phyloP scores from a whole-genome alignment of 1,284 basidiomycete species.

The Boletus chippewaensis region DNA sequence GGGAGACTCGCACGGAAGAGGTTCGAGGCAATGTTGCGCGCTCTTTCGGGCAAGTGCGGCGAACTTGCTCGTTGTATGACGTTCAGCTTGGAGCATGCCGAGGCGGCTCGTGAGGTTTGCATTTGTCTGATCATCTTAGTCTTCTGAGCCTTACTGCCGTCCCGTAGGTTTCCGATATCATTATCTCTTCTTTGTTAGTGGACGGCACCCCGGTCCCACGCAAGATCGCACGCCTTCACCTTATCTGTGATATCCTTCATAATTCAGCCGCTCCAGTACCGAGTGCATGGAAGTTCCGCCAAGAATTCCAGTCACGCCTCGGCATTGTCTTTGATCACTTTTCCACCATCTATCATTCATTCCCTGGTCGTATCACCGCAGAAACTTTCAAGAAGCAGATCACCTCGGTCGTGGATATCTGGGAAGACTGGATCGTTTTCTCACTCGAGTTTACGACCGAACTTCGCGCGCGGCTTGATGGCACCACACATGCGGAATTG shows the following conservation, averaged over 20 bases:
- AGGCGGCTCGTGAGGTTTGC: constrained; percentile 82
- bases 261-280: constrained; percentile 87
- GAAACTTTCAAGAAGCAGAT: constrained; percentile 92
- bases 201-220: constrained; percentile 89
- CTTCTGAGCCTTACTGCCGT: constrained; percentile 8
- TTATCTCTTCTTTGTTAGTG: constrained; percentile 76
- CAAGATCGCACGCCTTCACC: constrained; percentile 90
- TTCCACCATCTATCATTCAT: constrained; percentile 85
- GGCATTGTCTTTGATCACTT: constrained; percentile 91
- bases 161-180: constrained; percentile 74
- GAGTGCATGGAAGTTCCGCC: constrained; percentile 91
- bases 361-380: constrained; percentile 88
- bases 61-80: constrained; percentile 94
- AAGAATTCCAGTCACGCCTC: constrained; percentile 82
- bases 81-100: constrained; percentile 91
- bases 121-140: background rate
- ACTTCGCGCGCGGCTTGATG: constrained; percentile 68
- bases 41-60: constrained; percentile 78
- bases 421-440: constrained; percentile 97
- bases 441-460: constrained; percentile 74
- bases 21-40: constrained; percentile 87
- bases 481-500: constrained; percentile 36
- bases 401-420: constrained; percentile 77
- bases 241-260: constrained; percentile 96
- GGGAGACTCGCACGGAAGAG: constrained; percentile 73